Conservation (phyloP, 2,329 filamentous ascomycete genomes). For the Diaporthe citrichinensis region DNA sequence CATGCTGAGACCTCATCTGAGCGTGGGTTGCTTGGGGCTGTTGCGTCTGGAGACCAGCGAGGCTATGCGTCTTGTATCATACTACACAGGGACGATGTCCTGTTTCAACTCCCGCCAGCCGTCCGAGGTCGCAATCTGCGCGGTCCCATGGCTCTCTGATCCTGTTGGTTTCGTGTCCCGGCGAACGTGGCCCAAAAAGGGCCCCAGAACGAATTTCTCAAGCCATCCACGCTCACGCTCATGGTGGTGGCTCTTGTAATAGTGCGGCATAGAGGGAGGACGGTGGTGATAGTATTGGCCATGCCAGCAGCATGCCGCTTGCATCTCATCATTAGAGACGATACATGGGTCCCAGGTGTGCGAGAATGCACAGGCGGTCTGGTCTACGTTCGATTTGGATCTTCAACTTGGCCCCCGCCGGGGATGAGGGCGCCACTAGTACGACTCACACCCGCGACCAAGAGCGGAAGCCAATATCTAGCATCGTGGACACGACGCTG, state of each 20-base stretch:
- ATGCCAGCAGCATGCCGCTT: slow-evolving; percentile 28
- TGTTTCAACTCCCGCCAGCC: slow-evolving; percentile 30
- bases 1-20: slow-evolving; percentile 31
- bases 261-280: not conserved
- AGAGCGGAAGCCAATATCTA: slow-evolving; percentile 31
- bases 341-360: slow-evolving; percentile 7
- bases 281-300: not conserved
- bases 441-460: slow-evolving; percentile 26
- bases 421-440: slow-evolving; percentile 19
- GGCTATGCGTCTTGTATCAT: slow-evolving; percentile 32
- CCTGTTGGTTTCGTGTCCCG: slow-evolving; percentile 40
- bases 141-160: slow-evolving; percentile 34
- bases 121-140: slow-evolving; percentile 36
- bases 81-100: slow-evolving; percentile 14
- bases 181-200: slow-evolving; percentile 33
- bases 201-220: slow-evolving; percentile 20
- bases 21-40: slow-evolving; percentile 27
- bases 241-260: not conserved
- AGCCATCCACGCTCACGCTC: not conserved
- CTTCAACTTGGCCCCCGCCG: not conserved
- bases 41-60: slow-evolving; percentile 29
- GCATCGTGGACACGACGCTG: slow-evolving; percentile 21
- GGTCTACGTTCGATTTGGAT: slow-evolving; percentile 28
- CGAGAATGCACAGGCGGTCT: slow-evolving; percentile 14
- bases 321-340: slow-evolving; percentile 24